A percentile compares a stretch with the other conserved stretches of the same genome.
phyloP scores from a whole-genome alignment of 2,329 filamentous ascomycete genomes.

The Hypoxylon sp. region DNA sequence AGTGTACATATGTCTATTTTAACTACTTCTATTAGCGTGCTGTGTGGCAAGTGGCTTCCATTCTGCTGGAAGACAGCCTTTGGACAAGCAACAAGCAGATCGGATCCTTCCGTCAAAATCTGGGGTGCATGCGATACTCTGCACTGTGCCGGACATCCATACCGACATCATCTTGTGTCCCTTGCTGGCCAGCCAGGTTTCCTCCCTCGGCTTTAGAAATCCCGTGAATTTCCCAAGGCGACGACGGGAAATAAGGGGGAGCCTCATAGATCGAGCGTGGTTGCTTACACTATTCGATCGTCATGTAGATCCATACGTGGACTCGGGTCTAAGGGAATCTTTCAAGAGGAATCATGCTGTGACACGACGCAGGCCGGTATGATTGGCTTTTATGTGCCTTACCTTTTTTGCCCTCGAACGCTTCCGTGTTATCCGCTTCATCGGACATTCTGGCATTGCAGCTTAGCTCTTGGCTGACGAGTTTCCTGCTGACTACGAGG shows the following conservation, averaged over 20 bases:
- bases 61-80: conserved; percentile 12
- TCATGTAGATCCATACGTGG: conserved; percentile 13
- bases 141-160: conserved; percentile 3
- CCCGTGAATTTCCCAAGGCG: neutral
- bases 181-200: conserved; percentile 9
- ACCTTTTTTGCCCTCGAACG: conserved; percentile 8
- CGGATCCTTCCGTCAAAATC: conserved; percentile 35
- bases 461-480: conserved; percentile 9
- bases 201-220: conserved; percentile 1
- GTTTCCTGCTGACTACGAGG: neutral
- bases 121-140: conserved; percentile 34
- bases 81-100: conserved; percentile 6
- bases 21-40: neutral
- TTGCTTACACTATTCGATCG: neutral
- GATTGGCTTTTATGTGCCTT: conserved; percentile 19
- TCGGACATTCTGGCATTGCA: conserved; percentile 13
- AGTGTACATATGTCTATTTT: neutral
- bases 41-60: conserved; percentile 1
- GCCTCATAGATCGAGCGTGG: neutral
- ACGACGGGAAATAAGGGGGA: conserved; percentile 1
- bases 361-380: conserved; percentile 30
- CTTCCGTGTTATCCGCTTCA: conserved; percentile 25
- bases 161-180: conserved; percentile 11
- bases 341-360: conserved; percentile 32
- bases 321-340: conserved; percentile 2